phyloP scores from a whole-genome alignment of 1,284 basidiomycete genomes.

The Acaromyces ingoldii region DNA sequence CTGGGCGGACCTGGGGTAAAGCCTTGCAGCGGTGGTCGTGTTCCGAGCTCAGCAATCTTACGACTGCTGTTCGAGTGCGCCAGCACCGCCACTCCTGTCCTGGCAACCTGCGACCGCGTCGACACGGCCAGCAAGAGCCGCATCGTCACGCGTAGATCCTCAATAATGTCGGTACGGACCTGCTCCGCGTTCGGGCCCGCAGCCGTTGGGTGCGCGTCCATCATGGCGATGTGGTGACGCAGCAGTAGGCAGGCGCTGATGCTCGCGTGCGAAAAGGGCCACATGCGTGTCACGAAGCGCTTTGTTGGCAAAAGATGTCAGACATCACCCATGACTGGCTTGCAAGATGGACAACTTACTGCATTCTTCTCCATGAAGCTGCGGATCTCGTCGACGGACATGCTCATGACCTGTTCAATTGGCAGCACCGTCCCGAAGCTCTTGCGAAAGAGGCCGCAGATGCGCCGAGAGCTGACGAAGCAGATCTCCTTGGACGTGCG shows the following conservation, averaged over 20 bases:
- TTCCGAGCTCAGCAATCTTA: not conserved
- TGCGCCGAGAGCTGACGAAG: conserved; percentile 28
- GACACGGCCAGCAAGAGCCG: conserved; percentile 35
- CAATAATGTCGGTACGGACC: conserved; percentile 31
- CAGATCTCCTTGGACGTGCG: conserved; percentile 37
- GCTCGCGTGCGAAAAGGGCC: conserved; percentile 38
- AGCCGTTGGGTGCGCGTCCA: conserved; percentile 32
- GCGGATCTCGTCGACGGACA: conserved; percentile 19
- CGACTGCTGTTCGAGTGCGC: not conserved
- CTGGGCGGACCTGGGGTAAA: not conserved
- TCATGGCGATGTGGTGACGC: conserved; percentile 36
- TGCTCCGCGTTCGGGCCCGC: conserved; percentile 29
- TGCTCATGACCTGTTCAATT: conserved; percentile 9
- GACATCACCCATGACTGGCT: too few relatives aligned
- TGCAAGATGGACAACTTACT: too few relatives aligned
- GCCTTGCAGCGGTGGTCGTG: not conserved
- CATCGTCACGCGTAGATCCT: conserved; percentile 38
- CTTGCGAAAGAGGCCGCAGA: conserved; percentile 35
- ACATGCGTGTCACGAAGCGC: conserved; percentile 21
- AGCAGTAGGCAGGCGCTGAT: conserved; percentile 35
- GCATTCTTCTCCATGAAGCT: conserved; percentile 20
- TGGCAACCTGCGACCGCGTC: conserved; percentile 25
- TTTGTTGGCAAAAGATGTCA: conserved; percentile 25
- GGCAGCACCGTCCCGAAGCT: conserved; percentile 37
- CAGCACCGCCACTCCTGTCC: conserved; percentile 2